Base-by-base conservation (phyloP, 176 grass and related monocot species). In the Rhipidocladum racemiflorum region DNA sequence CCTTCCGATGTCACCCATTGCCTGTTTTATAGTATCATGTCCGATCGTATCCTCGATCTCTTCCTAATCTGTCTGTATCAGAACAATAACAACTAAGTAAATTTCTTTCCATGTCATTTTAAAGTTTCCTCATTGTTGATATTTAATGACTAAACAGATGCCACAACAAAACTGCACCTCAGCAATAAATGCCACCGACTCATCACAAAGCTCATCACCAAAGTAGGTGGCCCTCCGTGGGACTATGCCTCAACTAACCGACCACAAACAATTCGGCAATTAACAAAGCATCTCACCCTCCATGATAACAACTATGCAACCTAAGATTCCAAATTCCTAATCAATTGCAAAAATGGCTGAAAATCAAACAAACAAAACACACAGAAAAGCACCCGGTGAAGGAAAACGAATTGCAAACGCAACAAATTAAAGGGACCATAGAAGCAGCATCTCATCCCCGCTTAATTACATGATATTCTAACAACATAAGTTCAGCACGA, bases 181-280 rank as follows among this genome's bases (percentile, higher is more conserved):
- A 89, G 56, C 80, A 78, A 83, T 64, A 82, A 77, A 60, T 82
- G 21, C 55, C 72, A 66, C 65, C 61, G 28, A 29, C 35, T 28
- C 16, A 83, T 68, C 21, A 80, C 32, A 68, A 68, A 39, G 18
- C 9, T 38, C 34, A 67, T 75, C 72, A 57, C n/a, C 61, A 51
- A 40, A 75, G 14, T 34, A 27, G 42, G 81, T 84, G 68, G 50
- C 66, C 23, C 72, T 72, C 55, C 8, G 32, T 29, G 45, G 9
- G 3, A 81, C 28, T 32, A 54, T 69, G 28, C 45, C 55, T 28
- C 45, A 72, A 50, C 46, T 28, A 85, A 77, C 48, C 66, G 77
- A 29, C 44, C 65, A 23, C 30, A 84, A 45, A 55, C 10, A 70
- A 65, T 65, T 79, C 72, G 72, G 72, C 39, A 74, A 77, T 39